Conservation (phyloP, 2,329 filamentous ascomycete genomes). For the Dactylellina parvicollis region DNA sequence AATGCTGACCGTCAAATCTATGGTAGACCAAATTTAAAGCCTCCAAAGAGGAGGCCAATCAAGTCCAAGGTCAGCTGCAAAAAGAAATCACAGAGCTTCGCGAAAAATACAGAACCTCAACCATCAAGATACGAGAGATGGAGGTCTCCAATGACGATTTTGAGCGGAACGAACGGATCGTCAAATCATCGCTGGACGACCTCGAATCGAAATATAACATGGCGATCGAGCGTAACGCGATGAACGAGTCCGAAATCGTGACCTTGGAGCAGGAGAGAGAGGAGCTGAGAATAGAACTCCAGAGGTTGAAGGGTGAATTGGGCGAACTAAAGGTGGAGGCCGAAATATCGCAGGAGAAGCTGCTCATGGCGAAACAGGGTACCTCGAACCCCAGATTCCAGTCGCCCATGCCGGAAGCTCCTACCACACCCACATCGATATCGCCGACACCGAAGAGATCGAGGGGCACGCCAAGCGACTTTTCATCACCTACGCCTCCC, state of each 20-base stretch:
- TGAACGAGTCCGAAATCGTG: conserved; percentile 95
- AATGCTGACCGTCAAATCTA: neutral
- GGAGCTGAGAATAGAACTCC: conserved; percentile 84
- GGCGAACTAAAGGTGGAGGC: conserved; percentile 93
- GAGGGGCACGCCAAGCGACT: conserved; percentile 67
- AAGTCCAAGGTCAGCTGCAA: conserved; percentile 84
- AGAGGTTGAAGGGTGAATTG: conserved; percentile 88
- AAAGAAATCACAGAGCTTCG: conserved; percentile 95
- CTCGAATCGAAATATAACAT: conserved; percentile 97
- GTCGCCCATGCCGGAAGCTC: conserved; percentile 78
- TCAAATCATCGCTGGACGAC: conserved; percentile 93
- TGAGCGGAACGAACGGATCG: conserved; percentile 94
- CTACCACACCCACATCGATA: conserved; percentile 80
- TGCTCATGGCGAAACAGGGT: conserved; percentile 61
- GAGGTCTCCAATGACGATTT: conserved; percentile 99
- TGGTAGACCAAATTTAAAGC: conserved; percentile 91
- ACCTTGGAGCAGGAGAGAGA: conserved; percentile 92
- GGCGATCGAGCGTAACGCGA: conserved; percentile 86
- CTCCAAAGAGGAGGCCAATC: conserved; percentile 85
- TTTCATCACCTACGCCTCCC: conserved; percentile 80
- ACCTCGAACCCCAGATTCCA: conserved; percentile 63
- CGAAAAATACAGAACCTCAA: conserved; percentile 81
- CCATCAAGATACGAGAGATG: conserved; percentile 87
- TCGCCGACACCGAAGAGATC: conserved; percentile 80
- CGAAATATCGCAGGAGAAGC: conserved; percentile 92